Evolutionary conservation across 495 filamentous ascomycete genomes (phyloP), one percentile per base, ranked within the genome.

Genomic region (Pyronema domesticum): DNA sequence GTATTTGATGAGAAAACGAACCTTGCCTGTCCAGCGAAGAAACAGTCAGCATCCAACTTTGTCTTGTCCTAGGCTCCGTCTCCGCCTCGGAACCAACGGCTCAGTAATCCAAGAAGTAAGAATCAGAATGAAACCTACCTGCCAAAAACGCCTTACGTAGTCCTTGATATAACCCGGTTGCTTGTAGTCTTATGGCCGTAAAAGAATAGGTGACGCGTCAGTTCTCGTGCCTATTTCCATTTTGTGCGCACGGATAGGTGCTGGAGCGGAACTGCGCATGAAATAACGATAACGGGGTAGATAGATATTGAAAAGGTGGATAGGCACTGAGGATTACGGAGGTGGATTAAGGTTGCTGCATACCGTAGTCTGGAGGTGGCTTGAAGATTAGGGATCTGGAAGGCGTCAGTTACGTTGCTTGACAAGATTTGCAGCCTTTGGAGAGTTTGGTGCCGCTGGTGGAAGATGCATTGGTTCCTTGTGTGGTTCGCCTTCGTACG

Each of bases 121-220:
- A 68, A 61, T 39, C 68, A 30, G 33, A 6, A 18, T 1, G 1
- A 14, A 53, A 4, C 70, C 48, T 68, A 89, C 91, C 83, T 99
- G 91, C 91, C 91, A 99, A 68, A 99, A 99, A 19, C 91, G 76
- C 49, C 91, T 82, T 42, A 96, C 91, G 67, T 95, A 99, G 60
- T 59, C 62, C 47, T 52, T 81, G 44, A 98, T 86, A 72, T 86
- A 96, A 6, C 91, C 91, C 0, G 91, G 87, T 9, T 95, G 72
- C 51, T 88, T 75, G 58, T 77, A 77, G 60, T 95, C 89, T 95
- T 30, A 56, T 44, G 56, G 35, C 39, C 39, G 39, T 17, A 30
- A 30, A 30, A 30, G 23, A 30, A 30, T 30, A 30, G 23, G 23
- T 30, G 17, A 43, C 39, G 39, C 39, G 39, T n/a, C 39, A 30